Conservation (phyloP, 2,329 filamentous ascomycete species). For the Paracoccidioides lutzii region DNA sequence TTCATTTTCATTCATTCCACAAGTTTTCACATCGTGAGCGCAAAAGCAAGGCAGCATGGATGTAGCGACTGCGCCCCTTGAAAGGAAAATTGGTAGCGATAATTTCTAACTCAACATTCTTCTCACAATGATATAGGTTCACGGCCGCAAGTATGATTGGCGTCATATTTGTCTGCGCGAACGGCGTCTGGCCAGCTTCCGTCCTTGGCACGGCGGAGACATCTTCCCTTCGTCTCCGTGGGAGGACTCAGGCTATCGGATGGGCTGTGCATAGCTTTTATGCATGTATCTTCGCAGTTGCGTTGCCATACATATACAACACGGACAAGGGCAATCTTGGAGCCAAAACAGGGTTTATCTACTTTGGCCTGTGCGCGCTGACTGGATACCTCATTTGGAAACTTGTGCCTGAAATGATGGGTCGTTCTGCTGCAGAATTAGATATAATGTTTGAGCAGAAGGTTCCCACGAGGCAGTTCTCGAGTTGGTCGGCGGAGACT, state of each 20-base stretch:
- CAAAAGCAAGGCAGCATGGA: neutral
- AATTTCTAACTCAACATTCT: neutral
- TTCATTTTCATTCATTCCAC: neutral
- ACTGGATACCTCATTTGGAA: constrained; percentile 29
- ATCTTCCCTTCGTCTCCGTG: constrained; percentile 25
- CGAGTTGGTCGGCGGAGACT: constrained; percentile 13
- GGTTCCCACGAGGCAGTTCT: constrained; percentile 14
- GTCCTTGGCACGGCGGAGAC: constrained; percentile 26
- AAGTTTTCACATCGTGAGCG: neutral
- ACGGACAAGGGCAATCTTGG: constrained; percentile 30
- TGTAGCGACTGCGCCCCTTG: neutral
- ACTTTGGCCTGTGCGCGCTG: constrained; percentile 22
- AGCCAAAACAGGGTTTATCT: constrained; percentile 33
- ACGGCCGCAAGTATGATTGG: constrained; percentile 33
- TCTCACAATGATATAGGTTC: constrained; percentile 19
- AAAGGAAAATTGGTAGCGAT: neutral
- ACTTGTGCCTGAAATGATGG: constrained; percentile 43
- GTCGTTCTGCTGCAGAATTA: constrained; percentile 36
- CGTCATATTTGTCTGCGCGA: constrained; percentile 29
- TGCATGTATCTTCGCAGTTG: constrained; percentile 34
- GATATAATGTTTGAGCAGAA: constrained; percentile 28
- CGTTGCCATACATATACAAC: constrained; percentile 42
- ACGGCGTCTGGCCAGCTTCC: constrained; percentile 26
- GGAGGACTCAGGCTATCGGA: constrained; percentile 27
- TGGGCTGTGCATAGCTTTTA: constrained; percentile 32